Base-by-base conservation (phyloP, 2,329 filamentous ascomycete genomes). In the Biscogniauxia mediterranea region DNA sequence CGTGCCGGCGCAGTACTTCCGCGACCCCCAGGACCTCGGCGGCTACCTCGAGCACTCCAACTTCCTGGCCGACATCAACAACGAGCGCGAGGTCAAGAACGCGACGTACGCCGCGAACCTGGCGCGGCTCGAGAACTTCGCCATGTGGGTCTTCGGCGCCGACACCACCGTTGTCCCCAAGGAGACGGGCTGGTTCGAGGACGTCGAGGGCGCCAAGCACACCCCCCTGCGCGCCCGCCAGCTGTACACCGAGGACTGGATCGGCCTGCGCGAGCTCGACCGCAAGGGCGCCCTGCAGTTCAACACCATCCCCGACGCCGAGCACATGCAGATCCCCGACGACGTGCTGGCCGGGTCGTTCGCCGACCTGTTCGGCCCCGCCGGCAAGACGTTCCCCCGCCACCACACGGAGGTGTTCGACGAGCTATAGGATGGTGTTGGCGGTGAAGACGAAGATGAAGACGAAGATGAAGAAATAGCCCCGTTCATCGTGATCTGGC, bases 21-120 rank as follows among this genome's bases (percentile, higher is more conserved):
- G 94, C 57, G 86, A 93, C 66, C 85, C 85, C 63, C 73, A 78
- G 60, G 79, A 93, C 73, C 77, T 92, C 75, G 85, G 87, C 0
- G 77, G 81, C 28, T 99, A 98, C 73, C 84, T 98, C 20, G 85
- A 88, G 67, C 75, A 86, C 73, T 95, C 91, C 69, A 94, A 93
- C 74, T 97, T 96, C 76, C 81, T 99, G 8, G 95, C 94, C 9
- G 94, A 98, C 73, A 89, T 98, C 78, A 99, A 99, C 78, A 98
- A 98, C 75, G 95, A 99, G 83, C 84, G 93, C 11, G 66, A 67
- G 55, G 63, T 79, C 58, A 96, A 96, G 84, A 97, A 93, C 70
- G 70, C 77, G 42, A 82, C 78, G 13, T 99, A 98, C 76, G 87
- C 84, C 73, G 76, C 83, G 68, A 90, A 94, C 72, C 68, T 99